Evolutionary conservation across 2,329 filamentous ascomycete species (phyloP).

Genomic region (Fusarium sarcochroum): DNA sequence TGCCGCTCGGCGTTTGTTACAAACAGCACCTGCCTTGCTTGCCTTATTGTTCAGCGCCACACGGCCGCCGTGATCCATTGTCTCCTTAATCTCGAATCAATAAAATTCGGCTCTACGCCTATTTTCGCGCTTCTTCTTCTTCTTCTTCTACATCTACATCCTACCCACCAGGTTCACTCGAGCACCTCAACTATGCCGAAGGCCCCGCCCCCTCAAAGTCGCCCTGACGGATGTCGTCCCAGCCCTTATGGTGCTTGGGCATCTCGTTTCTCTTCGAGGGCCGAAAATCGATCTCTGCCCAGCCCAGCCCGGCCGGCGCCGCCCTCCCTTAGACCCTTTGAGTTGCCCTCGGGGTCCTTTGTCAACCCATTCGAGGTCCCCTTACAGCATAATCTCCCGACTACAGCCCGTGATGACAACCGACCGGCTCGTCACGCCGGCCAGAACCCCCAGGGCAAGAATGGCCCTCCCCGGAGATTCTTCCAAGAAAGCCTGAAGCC

Average conservation of each 20-base stretch:
- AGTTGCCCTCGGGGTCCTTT: neutral
- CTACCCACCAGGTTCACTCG: too few species aligned
- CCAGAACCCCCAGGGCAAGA: neutral
- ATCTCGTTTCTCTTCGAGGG: neutral
- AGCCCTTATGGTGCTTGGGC: constrained; percentile 1
- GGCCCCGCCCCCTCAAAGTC: neutral
- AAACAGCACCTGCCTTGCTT: neutral
- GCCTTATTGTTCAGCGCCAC: too few species aligned
- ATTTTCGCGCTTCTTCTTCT: too few species aligned
- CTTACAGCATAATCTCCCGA: neutral
- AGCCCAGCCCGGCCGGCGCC: neutral
- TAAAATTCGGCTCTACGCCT: too few species aligned
- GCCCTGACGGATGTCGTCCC: neutral
- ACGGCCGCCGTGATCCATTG: too few species aligned
- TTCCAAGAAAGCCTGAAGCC: neutral
- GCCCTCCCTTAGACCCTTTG: neutral
- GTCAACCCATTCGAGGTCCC: neutral
- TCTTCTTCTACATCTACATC: too few species aligned
- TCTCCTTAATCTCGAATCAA: neutral
- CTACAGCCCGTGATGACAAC: too few species aligned
- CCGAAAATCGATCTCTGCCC: too few species aligned
- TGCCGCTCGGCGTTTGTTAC: neutral
- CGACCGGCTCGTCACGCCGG: neutral
- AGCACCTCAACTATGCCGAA: neutral
- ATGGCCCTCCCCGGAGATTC: neutral